A percentile compares a stretch with the other conserved stretches of the same genome.
phyloP scores from a whole-genome alignment of 371 early-diverging fungal genomes.

The Mucor velutinosus region DNA sequence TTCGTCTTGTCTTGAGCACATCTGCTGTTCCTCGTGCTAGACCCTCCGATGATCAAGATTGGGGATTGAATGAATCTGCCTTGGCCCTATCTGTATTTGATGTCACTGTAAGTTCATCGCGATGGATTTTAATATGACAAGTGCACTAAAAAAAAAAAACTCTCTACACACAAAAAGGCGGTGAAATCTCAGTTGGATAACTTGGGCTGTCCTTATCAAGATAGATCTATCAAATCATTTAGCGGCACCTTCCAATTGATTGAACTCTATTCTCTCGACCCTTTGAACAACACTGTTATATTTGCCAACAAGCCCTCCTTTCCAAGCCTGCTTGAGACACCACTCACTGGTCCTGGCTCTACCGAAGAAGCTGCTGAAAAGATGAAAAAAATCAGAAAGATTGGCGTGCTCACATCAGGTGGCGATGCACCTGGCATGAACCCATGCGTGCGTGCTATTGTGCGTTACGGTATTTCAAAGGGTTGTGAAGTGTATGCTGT shows the following conservation, averaged over 20 bases:
- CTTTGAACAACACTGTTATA: conserved; percentile 70
- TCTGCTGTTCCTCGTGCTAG: neutral
- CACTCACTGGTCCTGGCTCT: conserved; percentile 16
- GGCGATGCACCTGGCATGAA: conserved; percentile 99
- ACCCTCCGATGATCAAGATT: conserved; percentile 17
- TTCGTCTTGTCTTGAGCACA: conserved; percentile 18
- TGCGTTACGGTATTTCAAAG: conserved; percentile 84
- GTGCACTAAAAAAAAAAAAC: neutral
- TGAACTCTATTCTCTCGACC: conserved; percentile 50
- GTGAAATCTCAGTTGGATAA: conserved; percentile 21
- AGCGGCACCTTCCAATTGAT: conserved; percentile 29
- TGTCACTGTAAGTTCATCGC: conserved; percentile 18
- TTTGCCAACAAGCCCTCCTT: conserved; percentile 58
- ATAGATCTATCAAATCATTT: conserved; percentile 31
- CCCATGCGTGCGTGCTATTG: conserved; percentile 92
- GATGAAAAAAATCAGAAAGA: conserved; percentile 42
- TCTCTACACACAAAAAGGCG: neutral
- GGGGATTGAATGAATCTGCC: conserved; percentile 23
- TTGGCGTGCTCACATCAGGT: conserved; percentile 97
- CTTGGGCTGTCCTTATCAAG: conserved; percentile 22
- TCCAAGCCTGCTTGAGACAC: conserved; percentile 24
- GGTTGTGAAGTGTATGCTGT: conserved; percentile 91
- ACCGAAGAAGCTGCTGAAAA: conserved; percentile 15
- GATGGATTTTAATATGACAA: neutral
- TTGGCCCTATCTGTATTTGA: conserved; percentile 20